Conservation (phyloP, 2,329 filamentous ascomycete species). For the Aschersonia sp. region DNA sequence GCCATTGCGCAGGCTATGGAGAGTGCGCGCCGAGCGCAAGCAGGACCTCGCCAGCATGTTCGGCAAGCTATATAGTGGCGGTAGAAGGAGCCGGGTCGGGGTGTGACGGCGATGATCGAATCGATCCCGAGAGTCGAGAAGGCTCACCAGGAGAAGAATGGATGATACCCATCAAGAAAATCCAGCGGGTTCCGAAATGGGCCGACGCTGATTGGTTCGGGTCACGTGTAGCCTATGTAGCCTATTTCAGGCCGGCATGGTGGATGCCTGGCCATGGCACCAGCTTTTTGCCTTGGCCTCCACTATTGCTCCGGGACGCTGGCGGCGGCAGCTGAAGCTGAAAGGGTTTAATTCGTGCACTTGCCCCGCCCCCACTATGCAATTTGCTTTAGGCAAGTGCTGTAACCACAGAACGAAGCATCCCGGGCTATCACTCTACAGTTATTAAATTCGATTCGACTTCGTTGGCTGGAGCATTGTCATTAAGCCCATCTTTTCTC, state of each 20-base stretch:
- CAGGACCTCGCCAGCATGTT: constrained; percentile 90
- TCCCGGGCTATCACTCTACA: too few relatives aligned
- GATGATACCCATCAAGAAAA: constrained; percentile 22
- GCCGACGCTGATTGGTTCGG: constrained; percentile 24
- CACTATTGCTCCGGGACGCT: too few relatives aligned
- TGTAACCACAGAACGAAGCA: too few relatives aligned
- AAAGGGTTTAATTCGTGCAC: background rate
- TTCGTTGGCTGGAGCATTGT: too few relatives aligned
- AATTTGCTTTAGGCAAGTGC: background rate
- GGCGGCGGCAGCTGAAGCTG: background rate
- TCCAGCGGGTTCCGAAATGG: constrained; percentile 27
- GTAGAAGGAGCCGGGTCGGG: constrained; percentile 20
- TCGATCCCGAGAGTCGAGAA: constrained; percentile 23
- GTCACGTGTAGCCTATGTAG: constrained; percentile 19
- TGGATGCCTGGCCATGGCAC: too few relatives aligned
- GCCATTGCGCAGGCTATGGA: constrained; percentile 64
- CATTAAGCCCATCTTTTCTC: background rate
- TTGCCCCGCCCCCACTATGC: constrained; percentile 16
- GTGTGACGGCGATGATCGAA: constrained; percentile 18
- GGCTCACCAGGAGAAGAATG: constrained; percentile 16
- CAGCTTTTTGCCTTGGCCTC: too few relatives aligned
- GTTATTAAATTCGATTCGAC: too few relatives aligned
- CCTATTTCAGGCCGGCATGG: constrained; percentile 3
- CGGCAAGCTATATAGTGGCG: constrained; percentile 28
- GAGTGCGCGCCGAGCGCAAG: constrained; percentile 76